Evolutionary conservation across 1,284 basidiomycete species (phyloP), one percentile per base, ranked within the genome.

Genomic region (Malassezia slooffiae): DNA sequence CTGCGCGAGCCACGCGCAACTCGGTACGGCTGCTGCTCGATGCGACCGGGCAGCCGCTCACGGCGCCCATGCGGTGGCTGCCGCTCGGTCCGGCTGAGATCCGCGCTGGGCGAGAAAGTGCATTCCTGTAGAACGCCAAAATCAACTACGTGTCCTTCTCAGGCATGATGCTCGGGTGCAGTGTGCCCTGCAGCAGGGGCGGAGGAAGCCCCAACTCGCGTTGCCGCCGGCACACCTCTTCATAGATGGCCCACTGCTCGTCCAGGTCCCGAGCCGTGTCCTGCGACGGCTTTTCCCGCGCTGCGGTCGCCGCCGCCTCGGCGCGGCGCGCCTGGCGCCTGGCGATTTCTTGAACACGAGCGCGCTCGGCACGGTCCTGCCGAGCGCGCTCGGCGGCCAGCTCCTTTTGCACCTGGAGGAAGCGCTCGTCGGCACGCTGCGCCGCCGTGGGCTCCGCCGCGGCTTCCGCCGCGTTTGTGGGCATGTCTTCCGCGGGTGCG

Each of bases 1-100:
- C 22, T 9, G 43, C 20, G 11, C 38, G 52, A 8, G 38, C 33
- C 21, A 54, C 52, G 8, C 39, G 52, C 19, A 50, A 47, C 28
- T 47, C 52, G 10, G 28, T 30, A 13, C 43, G 41, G 20, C 22
- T 45, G 10, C 22, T 40, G 9, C 23, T 33, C n/a, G 38, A 34
- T 26, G 5, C 33, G 12, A 9, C 11, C 29, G 36, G 16, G 6
- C 11, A 10, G 21, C 27, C 20, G 2, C 34, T 15, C n/a, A 28
- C 17, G 9, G 41, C 16, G 22, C 39, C 30, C 15, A 17, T 24
- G 16, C 40, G 38, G n/a, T 51, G 44, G 40, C 37, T 54, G 13
- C 48, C 52, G 10, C 29, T 54, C 5, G 52, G 52, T 4, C 52
- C 47, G 4, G 27, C 24, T 8, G 52, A 54, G 34, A 27, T n/a